Evolutionary conservation across 441 rosid genomes (phyloP).

Genomic region (Pelargonium australe): DNA sequence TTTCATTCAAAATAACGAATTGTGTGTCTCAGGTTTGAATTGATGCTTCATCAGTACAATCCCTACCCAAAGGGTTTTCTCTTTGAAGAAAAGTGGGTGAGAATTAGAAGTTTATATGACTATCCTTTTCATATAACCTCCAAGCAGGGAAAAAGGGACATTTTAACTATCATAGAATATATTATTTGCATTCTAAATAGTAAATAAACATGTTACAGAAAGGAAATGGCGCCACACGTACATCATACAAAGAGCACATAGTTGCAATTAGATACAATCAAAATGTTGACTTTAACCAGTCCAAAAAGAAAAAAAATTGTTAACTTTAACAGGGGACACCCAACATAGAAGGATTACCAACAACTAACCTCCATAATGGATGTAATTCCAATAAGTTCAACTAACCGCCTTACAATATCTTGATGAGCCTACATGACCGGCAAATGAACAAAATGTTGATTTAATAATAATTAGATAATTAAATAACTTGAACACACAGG

Average conservation of each 20-base stretch:
- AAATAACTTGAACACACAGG: too few relatives aligned
- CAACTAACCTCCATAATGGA: constrained; percentile 87
- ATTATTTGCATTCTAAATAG: background rate
- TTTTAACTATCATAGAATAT: background rate
- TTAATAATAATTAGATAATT: background rate
- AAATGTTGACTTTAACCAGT: constrained; percentile 6
- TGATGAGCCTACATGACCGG: constrained; percentile 59
- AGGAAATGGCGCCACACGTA: background rate
- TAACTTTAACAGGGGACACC: too few relatives aligned
- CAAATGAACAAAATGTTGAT: constrained; percentile 14
- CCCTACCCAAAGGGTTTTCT: background rate
- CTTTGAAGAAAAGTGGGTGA: background rate
- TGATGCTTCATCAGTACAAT: background rate
- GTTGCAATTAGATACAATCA: constrained; percentile 12
- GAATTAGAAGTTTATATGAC: background rate
- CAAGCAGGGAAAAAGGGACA: background rate
- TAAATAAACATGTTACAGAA: background rate
- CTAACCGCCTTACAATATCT: constrained; percentile 57
- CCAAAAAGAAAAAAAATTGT: too few relatives aligned
- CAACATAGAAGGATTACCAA: constrained; percentile 20
- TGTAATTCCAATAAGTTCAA: constrained; percentile 86
- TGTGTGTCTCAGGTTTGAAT: too few relatives aligned
- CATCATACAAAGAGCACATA: background rate
- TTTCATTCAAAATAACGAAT: too few relatives aligned
- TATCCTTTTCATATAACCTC: background rate